These are phyloP conservation scores for Fraxinus sp. DNA, from an alignment of 305 asterid species.

Conservation along the genomic window DNA sequence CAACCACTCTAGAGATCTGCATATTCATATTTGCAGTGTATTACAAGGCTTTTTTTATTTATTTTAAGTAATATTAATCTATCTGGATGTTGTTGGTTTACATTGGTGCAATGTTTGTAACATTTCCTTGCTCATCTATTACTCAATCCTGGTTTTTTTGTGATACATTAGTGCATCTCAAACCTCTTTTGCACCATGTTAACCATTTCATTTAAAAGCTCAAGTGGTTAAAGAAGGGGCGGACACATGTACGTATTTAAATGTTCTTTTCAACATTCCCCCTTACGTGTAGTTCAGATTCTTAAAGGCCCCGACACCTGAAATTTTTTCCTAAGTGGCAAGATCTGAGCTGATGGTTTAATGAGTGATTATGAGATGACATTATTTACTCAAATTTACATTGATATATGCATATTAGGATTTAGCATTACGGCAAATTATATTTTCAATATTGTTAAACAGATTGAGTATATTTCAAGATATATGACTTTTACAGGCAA, in stretches of 20 bases:
- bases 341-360: neutral
- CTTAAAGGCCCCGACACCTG: neutral
- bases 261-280: neutral
- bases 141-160: neutral
- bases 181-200: neutral
- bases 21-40: neutral
- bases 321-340: neutral
- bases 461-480: neutral
- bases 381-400: neutral
- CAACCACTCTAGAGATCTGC: neutral
- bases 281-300: neutral
- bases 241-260: neutral
- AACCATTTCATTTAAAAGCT: neutral
- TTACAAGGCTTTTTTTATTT: neutral
- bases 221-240: neutral
- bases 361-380: neutral
- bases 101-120: neutral
- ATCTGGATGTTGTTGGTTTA: neutral
- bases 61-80: constrained; percentile 15
- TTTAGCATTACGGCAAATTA: neutral
- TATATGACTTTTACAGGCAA: neutral
- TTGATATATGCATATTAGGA: neutral
- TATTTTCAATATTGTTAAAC: neutral
- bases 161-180: neutral
- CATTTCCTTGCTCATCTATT: neutral